Base-by-base conservation (phyloP, 2,329 filamentous ascomycete genomes). In the Aspergillus sp. region DNA sequence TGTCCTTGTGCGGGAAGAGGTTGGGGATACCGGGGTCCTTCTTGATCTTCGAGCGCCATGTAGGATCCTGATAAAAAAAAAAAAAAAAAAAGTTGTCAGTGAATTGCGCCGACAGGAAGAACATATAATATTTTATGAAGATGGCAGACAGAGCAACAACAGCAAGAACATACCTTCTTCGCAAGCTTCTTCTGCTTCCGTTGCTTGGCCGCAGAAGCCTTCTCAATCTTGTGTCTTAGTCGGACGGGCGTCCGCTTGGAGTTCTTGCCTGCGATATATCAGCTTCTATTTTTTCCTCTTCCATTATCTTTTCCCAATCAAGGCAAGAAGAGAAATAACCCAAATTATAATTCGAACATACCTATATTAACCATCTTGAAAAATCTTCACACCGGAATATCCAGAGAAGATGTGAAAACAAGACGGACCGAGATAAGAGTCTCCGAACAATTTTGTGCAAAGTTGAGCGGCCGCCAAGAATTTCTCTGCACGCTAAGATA, bases 11-110 rank as follows among this genome's bases (percentile, higher is more conserved):
- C 0, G 95, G 95, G 80, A 97, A 99, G 39, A 97, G 80, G 73
- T 98, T 99, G 46, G 95, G 95, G 63, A 99, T 97, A 52, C 95
- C 95, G 24, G 94, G 95, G 71, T 99, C 95, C 81, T 98, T 99
- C 86, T 97, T 98, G 67, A 96, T 76, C 76, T 92, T 91, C 60
- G 92, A 93, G 68, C 90, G 87, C 92, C 95, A 98, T 91, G 96
- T 87, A 36, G 95, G 94, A 77, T 97, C 96, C 86, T 86, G 63
- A 4, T 47, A 3, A 31, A 24, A 47, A 47, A 42, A 42, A 42
- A 29, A 6, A 3, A 31, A 24, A 47, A 47, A 42, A 42, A 42
- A 29, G 26, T 42, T 47, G 45, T 47, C 10, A 47, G 45, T 47
- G 18, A 24, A 10, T 47, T 46, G 42, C 42, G 18, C 18, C 42